phyloP scores from a whole-genome alignment of 2,329 filamentous ascomycete species.

The Trichoderma aggressivum region DNA sequence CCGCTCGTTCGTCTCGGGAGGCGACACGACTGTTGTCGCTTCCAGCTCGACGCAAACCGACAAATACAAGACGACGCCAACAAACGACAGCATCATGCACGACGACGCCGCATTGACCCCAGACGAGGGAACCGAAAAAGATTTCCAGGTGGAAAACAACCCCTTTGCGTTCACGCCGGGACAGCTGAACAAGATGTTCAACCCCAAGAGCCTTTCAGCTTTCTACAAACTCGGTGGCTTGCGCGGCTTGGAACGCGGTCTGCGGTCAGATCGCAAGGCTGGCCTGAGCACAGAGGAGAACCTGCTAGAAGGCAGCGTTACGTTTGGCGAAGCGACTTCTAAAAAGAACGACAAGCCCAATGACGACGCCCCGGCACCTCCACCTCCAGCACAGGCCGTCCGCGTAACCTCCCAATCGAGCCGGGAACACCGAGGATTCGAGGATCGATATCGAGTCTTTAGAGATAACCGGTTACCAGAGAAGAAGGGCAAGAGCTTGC shows the following conservation, averaged over 20 bases:
- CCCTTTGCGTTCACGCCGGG: slow-evolving; percentile 83
- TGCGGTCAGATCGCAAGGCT: slow-evolving; percentile 67
- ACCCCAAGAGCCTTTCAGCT: slow-evolving; percentile 80
- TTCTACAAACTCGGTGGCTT: slow-evolving; percentile 80
- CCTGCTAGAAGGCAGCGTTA: slow-evolving; percentile 59
- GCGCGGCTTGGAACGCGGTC: slow-evolving; percentile 71
- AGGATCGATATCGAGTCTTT: slow-evolving; percentile 67
- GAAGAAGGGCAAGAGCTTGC: slow-evolving; percentile 69
- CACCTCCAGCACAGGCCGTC: neutral
- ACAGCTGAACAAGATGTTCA: slow-evolving; percentile 80
- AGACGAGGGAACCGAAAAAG: slow-evolving; percentile 70
- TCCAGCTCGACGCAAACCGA: slow-evolving; percentile 44
- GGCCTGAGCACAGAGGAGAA: slow-evolving; percentile 77
- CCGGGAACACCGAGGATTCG: slow-evolving; percentile 18
- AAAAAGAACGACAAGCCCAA: slow-evolving; percentile 34
- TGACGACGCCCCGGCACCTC: slow-evolving; percentile 29
- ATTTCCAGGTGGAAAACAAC: slow-evolving; percentile 74
- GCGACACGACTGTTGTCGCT: slow-evolving; percentile 57
- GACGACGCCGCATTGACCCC: slow-evolving; percentile 69
- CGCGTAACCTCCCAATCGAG: neutral
- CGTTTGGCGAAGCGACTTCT: slow-evolving; percentile 66
- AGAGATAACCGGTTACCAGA: slow-evolving; percentile 69
- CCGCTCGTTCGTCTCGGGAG: slow-evolving; percentile 57
- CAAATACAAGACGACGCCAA: slow-evolving; percentile 37
- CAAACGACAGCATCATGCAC: slow-evolving; percentile 56